A percentile compares a stretch with the other conserved stretches of the same genome.
phyloP scores from a whole-genome alignment of 2,329 filamentous ascomycete genomes.

The Xylaria sp. region DNA sequence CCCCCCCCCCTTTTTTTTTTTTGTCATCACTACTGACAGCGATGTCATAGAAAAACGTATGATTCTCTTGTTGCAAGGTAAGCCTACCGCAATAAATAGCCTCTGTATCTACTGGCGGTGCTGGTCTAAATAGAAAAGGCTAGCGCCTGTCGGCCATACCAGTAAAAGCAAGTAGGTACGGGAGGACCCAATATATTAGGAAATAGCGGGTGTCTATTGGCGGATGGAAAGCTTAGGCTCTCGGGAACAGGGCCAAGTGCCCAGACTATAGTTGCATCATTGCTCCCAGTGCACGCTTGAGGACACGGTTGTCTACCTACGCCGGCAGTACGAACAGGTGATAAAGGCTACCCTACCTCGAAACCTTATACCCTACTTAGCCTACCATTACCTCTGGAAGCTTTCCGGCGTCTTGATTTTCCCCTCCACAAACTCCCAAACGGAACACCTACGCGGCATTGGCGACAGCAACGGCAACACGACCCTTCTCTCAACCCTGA shows the following conservation, averaged over 20 bases:
- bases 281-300: constrained; percentile 47
- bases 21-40: background rate
- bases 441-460: background rate
- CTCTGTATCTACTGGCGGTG: constrained; percentile 3
- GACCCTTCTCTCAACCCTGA: background rate
- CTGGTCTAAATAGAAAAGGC: constrained; percentile 7
- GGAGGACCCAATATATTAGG: constrained; percentile 26
- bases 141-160: constrained; percentile 27
- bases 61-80: background rate
- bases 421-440: background rate
- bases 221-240: constrained; percentile 1
- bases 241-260: constrained; percentile 17
- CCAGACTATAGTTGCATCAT: constrained; percentile 34
- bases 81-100: background rate
- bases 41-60: background rate
- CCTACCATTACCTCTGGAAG: constrained; percentile 24
- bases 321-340: constrained; percentile 33
- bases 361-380: constrained; percentile 18
- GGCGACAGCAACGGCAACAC: constrained; percentile 12
- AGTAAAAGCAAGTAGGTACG: constrained; percentile 35
- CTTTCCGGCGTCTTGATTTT: constrained; percentile 1
- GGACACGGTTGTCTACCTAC: constrained; percentile 49
- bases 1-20: background rate
- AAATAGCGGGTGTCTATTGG: constrained; percentile 24
- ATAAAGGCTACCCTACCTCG: constrained; percentile 26